Conservation (phyloP, 345 rosid genomes). For the Salix suchowensis region DNA sequence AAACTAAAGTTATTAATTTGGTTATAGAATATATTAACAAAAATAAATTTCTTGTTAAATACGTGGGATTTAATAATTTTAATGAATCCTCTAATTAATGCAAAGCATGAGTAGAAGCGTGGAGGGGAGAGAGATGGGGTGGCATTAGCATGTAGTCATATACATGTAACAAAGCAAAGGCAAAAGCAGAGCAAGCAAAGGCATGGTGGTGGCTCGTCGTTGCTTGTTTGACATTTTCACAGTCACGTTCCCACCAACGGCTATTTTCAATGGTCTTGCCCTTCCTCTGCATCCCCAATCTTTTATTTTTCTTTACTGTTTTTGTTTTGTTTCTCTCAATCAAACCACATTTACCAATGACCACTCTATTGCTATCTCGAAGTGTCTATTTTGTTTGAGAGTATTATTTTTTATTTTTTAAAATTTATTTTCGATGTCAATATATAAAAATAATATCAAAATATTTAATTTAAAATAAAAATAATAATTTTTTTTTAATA, state of each 20-base stretch:
- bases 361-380: not conserved
- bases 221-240: slow-evolving; percentile 67
- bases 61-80: not conserved
- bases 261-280: slow-evolving; percentile 26
- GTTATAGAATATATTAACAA: no score
- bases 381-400: no score
- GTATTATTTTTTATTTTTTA: no score
- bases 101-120: not conserved
- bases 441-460: no score
- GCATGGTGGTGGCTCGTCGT: slow-evolving; percentile 50
- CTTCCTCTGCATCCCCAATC: not conserved
- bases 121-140: slow-evolving; percentile 13
- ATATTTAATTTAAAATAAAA: no score
- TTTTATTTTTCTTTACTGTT: not conserved
- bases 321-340: not conserved
- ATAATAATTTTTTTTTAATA: no score
- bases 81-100: not conserved
- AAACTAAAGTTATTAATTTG: no score
- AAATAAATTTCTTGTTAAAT: not conserved
- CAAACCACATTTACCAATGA: not conserved
- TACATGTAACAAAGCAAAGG: not conserved
- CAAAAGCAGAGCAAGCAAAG: not conserved
- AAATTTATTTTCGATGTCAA: no score
- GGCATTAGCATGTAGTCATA: not conserved
- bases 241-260: slow-evolving; percentile 19